These are phyloP conservation scores for Hypericum androsaemum DNA, from an alignment of 345 rosid genomes.

Conservation along the genomic window DNA sequence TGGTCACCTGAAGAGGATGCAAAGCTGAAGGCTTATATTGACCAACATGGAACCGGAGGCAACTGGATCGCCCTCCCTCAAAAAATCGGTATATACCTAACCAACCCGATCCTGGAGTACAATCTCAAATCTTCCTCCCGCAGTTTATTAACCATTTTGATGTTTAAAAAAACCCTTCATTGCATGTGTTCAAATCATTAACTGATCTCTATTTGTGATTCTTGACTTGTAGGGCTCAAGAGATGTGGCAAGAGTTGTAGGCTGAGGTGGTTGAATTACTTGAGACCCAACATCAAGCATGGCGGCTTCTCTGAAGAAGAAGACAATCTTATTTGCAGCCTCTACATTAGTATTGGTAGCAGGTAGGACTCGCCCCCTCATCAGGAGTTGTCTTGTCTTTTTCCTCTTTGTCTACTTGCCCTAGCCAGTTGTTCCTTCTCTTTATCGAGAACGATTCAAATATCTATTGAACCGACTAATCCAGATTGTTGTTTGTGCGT, in stretches of 20 bases:
- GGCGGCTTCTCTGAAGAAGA: conserved; percentile 98
- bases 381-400: too few relatives aligned
- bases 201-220: background rate
- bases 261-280: conserved; percentile 90
- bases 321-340: conserved; percentile 93
- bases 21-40: conserved; percentile 83
- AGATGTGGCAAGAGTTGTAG: conserved; percentile 99
- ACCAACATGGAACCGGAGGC: conserved; percentile 74
- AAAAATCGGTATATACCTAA: conserved; percentile 58
- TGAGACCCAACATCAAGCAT: conserved; percentile 92
- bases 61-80: conserved; percentile 99
- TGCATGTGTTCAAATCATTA: too few relatives aligned
- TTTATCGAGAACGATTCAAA: too few relatives aligned
- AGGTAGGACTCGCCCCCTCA: conserved; percentile 26
- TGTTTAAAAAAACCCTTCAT: too few relatives aligned
- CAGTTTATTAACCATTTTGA: too few relatives aligned
- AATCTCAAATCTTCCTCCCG: background rate
- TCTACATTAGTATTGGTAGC: conserved; percentile 97
- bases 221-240: conserved; percentile 46
- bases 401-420: too few relatives aligned
- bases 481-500: conserved; percentile 1
- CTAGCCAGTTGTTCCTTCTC: too few relatives aligned
- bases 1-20: conserved; percentile 98
- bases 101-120: background rate
- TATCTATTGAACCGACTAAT: too few relatives aligned